These are phyloP conservation scores for Penicillium arizonense DNA, from an alignment of 495 filamentous ascomycete genomes.

Conservation along the genomic window DNA sequence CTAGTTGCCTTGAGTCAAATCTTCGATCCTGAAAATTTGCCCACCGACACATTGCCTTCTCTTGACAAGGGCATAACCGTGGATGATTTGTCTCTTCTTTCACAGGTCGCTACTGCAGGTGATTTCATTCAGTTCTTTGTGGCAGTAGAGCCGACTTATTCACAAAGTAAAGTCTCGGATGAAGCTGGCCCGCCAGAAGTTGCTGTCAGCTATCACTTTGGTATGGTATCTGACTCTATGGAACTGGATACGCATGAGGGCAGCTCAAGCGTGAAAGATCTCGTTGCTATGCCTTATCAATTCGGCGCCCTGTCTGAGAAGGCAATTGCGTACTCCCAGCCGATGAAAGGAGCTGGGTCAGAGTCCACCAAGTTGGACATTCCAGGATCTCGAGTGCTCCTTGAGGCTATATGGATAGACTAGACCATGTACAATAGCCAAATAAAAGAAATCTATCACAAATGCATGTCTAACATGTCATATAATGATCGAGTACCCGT, in stretches of 20 bases:
- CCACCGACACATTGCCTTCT: conserved; percentile 14
- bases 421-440: background rate
- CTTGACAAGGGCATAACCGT: conserved; percentile 23
- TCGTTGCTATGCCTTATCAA: conserved; percentile 27
- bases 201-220: conserved; percentile 29
- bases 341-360: conserved; percentile 10
- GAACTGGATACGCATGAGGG: conserved; percentile 6
- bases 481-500: background rate
- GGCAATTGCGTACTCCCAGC: conserved; percentile 44
- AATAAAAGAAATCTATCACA: background rate
- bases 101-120: conserved; percentile 44
- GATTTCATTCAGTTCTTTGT: conserved; percentile 53
- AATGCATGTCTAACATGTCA: conserved; percentile 2
- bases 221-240: conserved; percentile 30
- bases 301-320: conserved; percentile 53
- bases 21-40: conserved; percentile 17
- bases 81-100: conserved; percentile 39
- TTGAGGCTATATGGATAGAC: conserved; percentile 14
- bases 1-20: conserved; percentile 19
- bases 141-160: conserved; percentile 22
- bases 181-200: background rate
- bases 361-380: conserved; percentile 42
- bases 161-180: background rate
- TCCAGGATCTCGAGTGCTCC: conserved; percentile 33
- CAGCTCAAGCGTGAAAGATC: conserved; percentile 8